These are phyloP conservation scores for Leishmania arabica DNA, from an alignment of 208 protist genomes.

Conservation along the genomic window DNA sequence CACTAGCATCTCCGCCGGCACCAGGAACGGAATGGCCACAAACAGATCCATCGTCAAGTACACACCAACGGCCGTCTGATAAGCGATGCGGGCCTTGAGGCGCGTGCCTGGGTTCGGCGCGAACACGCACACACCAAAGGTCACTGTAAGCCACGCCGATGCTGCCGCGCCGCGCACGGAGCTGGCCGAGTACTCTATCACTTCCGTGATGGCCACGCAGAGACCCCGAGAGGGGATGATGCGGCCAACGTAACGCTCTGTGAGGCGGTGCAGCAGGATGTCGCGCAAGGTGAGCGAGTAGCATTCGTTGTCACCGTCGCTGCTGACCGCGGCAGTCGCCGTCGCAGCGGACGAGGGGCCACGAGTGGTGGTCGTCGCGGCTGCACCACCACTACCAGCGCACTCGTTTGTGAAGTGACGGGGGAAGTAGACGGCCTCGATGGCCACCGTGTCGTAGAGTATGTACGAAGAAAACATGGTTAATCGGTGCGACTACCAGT, in stretches of 20 bases:
- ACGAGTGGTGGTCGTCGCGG: neutral
- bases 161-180: constrained; percentile 51
- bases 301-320: neutral
- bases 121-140: constrained; percentile 76
- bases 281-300: constrained; percentile 50
- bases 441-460: constrained; percentile 73
- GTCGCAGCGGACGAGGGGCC: neutral
- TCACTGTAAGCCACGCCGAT: constrained; percentile 73
- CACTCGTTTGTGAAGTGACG: neutral
- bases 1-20: constrained; percentile 61
- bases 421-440: constrained; percentile 86
- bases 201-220: constrained; percentile 65
- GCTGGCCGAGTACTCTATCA: constrained; percentile 57
- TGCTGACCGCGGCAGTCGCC: neutral
- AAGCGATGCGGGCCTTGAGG: constrained; percentile 56
- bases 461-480: constrained; percentile 70
- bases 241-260: constrained; percentile 83
- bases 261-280: constrained; percentile 73
- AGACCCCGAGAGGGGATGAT: constrained; percentile 64
- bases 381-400: neutral
- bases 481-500: constrained; percentile 14
- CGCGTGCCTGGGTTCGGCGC: constrained; percentile 51
- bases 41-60: constrained; percentile 71
- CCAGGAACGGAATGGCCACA: constrained; percentile 54
- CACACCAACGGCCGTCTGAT: constrained; percentile 45